Evolutionary conservation across 345 rosid genomes (phyloP).

Genomic region (Eucalyptus cladocalyx): DNA sequence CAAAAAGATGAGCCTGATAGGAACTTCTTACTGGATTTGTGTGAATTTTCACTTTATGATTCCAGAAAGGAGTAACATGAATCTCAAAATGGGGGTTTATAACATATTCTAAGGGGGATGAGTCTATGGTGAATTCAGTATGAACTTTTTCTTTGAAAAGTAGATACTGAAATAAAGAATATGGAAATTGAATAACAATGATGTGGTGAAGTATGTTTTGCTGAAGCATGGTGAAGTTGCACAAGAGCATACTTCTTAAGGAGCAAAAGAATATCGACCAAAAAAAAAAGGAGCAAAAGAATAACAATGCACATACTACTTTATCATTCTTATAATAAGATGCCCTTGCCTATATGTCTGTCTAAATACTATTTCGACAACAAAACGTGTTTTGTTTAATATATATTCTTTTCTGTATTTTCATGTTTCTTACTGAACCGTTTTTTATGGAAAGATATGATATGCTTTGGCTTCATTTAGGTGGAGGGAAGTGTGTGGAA

Average conservation of each 20-base stretch:
- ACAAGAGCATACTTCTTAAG: background rate
- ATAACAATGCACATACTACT: background rate
- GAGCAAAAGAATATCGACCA: background rate
- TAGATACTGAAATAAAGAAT: background rate
- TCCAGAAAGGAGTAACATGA: background rate
- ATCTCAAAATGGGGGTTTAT: background rate
- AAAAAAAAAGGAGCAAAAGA: background rate
- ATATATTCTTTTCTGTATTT: background rate
- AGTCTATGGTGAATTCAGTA: background rate
- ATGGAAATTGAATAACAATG: background rate
- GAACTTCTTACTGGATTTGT: background rate
- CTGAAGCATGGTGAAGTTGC: background rate
- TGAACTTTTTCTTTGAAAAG: background rate
- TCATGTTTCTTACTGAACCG: background rate
- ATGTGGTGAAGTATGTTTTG: background rate
- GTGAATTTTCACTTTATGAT: background rate
- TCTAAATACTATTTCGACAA: background rate
- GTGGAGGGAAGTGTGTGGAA: background rate
- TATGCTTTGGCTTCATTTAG: background rate
- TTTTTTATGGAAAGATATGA: background rate
- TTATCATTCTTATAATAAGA: background rate
- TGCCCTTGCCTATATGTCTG: background rate
- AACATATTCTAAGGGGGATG: background rate
- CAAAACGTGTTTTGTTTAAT: background rate
- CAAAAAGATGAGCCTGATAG: background rate